Evolutionary conservation across 2,329 filamentous ascomycete species (phyloP).

Genomic region (Exophiala dermatitidis): DNA sequence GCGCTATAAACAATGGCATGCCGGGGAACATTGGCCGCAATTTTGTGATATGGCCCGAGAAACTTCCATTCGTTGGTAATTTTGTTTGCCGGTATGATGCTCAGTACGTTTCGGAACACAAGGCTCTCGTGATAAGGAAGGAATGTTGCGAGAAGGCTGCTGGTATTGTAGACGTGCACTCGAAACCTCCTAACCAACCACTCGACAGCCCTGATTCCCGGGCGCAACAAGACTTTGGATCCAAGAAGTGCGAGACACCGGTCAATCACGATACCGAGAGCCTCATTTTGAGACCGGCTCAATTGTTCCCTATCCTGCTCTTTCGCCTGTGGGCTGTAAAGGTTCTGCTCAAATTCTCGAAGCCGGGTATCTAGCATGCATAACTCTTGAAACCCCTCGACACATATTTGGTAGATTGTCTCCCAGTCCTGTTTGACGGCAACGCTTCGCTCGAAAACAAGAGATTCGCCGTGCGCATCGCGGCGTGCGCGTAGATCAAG

Average conservation of each 20-base stretch:
- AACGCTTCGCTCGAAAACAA: constrained; percentile 82
- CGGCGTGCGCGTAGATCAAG: constrained; percentile 91
- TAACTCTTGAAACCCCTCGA: constrained; percentile 83
- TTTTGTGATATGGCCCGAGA: constrained; percentile 75
- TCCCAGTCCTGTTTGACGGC: constrained; percentile 87
- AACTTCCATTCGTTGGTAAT: constrained; percentile 74
- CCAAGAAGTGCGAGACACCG: constrained; percentile 75
- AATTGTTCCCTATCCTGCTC: constrained; percentile 80
- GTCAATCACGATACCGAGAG: constrained; percentile 70
- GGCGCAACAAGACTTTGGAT: constrained; percentile 69
- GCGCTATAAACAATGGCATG: constrained; percentile 78
- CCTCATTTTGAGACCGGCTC: constrained; percentile 70
- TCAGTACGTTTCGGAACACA: constrained; percentile 76
- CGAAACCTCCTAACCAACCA: constrained; percentile 90
- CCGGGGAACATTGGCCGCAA: constrained; percentile 67
- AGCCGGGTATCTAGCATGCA: constrained; percentile 82
- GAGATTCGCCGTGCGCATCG: constrained; percentile 81
- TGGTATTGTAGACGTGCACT: constrained; percentile 85
- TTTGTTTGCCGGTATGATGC: constrained; percentile 67
- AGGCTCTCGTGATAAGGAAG: constrained; percentile 85
- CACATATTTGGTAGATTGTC: constrained; percentile 76
- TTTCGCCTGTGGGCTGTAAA: constrained; percentile 94
- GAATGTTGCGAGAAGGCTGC: constrained; percentile 71
- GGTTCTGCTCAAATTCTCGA: constrained; percentile 60
- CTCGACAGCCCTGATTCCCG: constrained; percentile 84